These are phyloP conservation scores for Benincasa hispida DNA, from an alignment of 306 rosid genomes.

Conservation along the genomic window DNA sequence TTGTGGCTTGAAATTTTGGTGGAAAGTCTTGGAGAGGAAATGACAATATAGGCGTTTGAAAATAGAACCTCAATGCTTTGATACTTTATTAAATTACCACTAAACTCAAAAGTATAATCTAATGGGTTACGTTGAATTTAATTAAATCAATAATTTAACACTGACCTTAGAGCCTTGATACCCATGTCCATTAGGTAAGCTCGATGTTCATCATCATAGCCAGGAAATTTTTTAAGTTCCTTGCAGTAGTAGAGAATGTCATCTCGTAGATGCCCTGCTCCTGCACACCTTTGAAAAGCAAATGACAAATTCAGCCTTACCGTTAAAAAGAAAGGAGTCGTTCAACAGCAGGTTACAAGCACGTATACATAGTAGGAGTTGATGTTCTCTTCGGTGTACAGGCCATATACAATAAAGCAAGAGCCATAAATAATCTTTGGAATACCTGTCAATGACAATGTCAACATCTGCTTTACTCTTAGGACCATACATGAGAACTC, in stretches of 20 bases:
- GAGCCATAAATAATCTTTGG: background rate
- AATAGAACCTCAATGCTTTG: too few relatives aligned
- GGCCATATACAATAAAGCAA: background rate
- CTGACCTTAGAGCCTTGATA: slow-evolving; percentile 69
- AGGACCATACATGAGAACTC: slow-evolving; percentile 73
- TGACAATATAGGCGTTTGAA: background rate
- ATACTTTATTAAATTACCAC: too few relatives aligned
- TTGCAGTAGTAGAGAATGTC: slow-evolving; percentile 58
- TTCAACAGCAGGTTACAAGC: background rate
- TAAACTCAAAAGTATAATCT: background rate
- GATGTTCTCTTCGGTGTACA: background rate
- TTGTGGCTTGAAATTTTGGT: background rate
- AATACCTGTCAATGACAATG: slow-evolving; percentile 65
- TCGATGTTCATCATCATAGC: slow-evolving; percentile 54
- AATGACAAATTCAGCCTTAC: slow-evolving; percentile 16
- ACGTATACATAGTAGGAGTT: background rate
- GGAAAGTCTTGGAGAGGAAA: background rate
- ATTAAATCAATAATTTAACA: background rate
- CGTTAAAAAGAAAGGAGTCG: background rate
- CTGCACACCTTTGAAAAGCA: slow-evolving; percentile 58
- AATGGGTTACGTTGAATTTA: too few relatives aligned
- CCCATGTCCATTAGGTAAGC: slow-evolving; percentile 69
- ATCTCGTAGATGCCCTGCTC: slow-evolving; percentile 78
- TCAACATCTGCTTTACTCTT: slow-evolving; percentile 87
- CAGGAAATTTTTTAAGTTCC: slow-evolving; percentile 47